These are phyloP conservation scores for Cercis canadensis DNA, from an alignment of 306 rosid species.

Conservation along the genomic window DNA sequence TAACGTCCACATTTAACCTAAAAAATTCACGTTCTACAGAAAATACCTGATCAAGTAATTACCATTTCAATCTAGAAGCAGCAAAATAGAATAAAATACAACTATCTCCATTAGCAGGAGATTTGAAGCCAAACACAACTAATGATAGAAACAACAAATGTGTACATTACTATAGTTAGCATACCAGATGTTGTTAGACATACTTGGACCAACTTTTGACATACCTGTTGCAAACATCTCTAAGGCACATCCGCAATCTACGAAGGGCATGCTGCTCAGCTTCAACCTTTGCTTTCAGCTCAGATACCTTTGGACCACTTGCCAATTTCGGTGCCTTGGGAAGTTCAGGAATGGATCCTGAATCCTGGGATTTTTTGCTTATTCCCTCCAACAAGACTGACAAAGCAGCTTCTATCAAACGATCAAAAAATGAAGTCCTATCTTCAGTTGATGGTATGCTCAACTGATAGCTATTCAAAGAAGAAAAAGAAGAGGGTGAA, in stretches of 20 bases:
- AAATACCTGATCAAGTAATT: background rate
- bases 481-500: constrained; percentile 13
- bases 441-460: constrained; percentile 70
- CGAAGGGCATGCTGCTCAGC: constrained; percentile 99
- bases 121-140: too few relatives aligned
- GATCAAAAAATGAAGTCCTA: constrained; percentile 68
- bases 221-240: constrained; percentile 98
- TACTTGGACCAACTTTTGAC: constrained; percentile 32
- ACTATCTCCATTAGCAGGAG: background rate
- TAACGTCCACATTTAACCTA: background rate
- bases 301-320: constrained; percentile 89
- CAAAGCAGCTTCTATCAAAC: constrained; percentile 75
- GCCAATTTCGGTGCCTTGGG: constrained; percentile 90
- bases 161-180: too few relatives aligned
- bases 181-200: too few relatives aligned
- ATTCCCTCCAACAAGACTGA: constrained; percentile 71
- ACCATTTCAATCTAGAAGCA: background rate
- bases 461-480: constrained; percentile 69
- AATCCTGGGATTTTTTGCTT: constrained; percentile 56
- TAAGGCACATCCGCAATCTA: constrained; percentile 95
- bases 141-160: too few relatives aligned
- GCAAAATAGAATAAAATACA: background rate
- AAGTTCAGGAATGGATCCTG: constrained; percentile 69
- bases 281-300: constrained; percentile 88
- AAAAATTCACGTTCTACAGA: background rate